Evolutionary conservation across 2,329 filamentous ascomycete genomes (phyloP).

Genomic region (Cordyceps javanica): DNA sequence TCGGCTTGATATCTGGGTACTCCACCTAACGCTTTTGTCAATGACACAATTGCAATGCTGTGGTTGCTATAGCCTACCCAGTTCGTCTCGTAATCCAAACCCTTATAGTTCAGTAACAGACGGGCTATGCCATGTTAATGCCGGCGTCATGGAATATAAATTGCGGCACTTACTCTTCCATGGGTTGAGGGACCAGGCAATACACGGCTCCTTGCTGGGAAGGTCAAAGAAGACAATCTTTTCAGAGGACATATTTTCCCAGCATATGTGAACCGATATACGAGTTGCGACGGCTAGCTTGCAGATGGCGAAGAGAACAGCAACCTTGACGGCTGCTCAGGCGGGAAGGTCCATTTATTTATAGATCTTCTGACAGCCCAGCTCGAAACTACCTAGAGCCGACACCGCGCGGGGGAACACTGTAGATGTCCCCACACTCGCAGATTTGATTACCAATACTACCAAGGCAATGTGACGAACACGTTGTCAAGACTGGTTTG

Average conservation of each 20-base stretch:
- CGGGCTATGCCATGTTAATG: slow-evolving; percentile 42
- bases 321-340: not conserved
- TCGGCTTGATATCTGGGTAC: slow-evolving; percentile 57
- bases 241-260: not conserved
- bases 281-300: not conserved
- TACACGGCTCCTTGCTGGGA: slow-evolving; percentile 42
- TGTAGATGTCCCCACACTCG: not conserved
- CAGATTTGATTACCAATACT: not conserved
- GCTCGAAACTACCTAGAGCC: not conserved
- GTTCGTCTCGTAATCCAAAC: slow-evolving; percentile 59
- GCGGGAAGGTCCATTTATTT: not conserved
- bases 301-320: not conserved
- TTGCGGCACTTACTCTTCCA: slow-evolving; percentile 54
- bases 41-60: not conserved
- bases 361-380: not conserved
- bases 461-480: not conserved
- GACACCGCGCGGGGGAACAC: not conserved
- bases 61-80: slow-evolving; percentile 37
- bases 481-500: not conserved
- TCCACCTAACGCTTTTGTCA: slow-evolving; percentile 37
- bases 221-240: slow-evolving; percentile 56
- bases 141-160: not conserved
- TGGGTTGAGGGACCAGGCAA: slow-evolving; percentile 60
- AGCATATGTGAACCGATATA: not conserved
- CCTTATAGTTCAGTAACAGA: slow-evolving; percentile 61